Evolutionary conservation across 1,139 yeast genomes (phyloP).

Genomic region (Lodderomyces parapsilosis): DNA sequence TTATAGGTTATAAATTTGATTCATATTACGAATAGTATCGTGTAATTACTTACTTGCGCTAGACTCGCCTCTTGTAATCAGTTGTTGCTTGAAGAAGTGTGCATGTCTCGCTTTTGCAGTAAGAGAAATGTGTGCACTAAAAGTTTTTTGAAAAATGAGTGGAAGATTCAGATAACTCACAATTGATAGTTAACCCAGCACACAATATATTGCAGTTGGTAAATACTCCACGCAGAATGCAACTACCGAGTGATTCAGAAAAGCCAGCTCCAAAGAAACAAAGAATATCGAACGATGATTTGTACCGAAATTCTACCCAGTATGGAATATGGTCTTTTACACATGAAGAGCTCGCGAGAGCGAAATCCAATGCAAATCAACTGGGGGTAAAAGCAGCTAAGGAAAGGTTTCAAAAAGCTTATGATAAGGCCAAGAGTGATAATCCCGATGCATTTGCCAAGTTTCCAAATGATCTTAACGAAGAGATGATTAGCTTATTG

Average conservation of each 20-base stretch:
- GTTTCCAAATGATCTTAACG: slow-evolving; percentile 28
- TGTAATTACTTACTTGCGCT: no score
- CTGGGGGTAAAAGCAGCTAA: slow-evolving; percentile 47
- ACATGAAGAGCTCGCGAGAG: slow-evolving; percentile 46
- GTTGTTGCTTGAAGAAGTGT: no score
- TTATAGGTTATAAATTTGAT: slow-evolving; percentile 2
- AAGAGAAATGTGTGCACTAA: neutral
- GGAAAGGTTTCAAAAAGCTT: slow-evolving; percentile 30
- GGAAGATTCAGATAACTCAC: neutral
- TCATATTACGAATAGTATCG: neutral
- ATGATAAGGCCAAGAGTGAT: slow-evolving; percentile 27
- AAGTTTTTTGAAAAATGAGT: neutral
- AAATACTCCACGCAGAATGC: neutral
- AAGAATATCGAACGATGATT: slow-evolving; percentile 67
- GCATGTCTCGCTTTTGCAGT: neutral
- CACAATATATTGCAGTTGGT: neutral
- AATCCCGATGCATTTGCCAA: slow-evolving; percentile 27
- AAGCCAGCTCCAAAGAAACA: slow-evolving; percentile 11
- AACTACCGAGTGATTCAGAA: neutral
- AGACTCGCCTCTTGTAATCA: no score
- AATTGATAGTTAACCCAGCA: neutral
- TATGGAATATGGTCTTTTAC: slow-evolving; percentile 85
- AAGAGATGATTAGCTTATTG: slow-evolving; percentile 39
- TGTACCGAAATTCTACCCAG: slow-evolving; percentile 85
- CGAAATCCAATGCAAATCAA: slow-evolving; percentile 49